Base-by-base conservation (phyloP, 768 basidiomycete genomes). In the Suillus americanus region DNA sequence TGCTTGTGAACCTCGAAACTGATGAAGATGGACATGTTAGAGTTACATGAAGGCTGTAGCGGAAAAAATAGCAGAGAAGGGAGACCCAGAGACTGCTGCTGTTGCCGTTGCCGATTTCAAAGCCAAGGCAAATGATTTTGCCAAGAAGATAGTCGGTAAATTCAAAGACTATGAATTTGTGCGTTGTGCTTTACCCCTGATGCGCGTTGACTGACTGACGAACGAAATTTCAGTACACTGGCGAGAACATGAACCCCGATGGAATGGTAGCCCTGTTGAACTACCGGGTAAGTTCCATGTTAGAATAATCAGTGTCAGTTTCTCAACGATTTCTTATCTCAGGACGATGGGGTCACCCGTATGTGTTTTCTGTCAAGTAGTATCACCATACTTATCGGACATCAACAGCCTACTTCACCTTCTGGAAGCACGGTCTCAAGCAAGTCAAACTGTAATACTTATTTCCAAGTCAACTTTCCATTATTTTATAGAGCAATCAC, bases 91-190 rank as follows among this genome's bases (percentile, higher is more conserved):
- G 6, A 6, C 6, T 35, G 35, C 35, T 8, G 37, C 37, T 13
- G 89, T 86, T 0, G 83, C 84, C 8, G 89, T 95, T 35, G 76
- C 79, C 2, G 84, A 75, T n/a, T 99, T 99, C 76, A 93, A 99
- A 81, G 89, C 89, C 75, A 87, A 83, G 25, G 97, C 97, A 14
- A 68, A 77, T 59, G 79, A 78, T 3, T 94, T 84, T 72, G 94
- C 88, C 62, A 98, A 98, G 85, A 97, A 95, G 78, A 81, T 99
- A 65, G 78, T 97, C 30, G 85, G 80, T 63, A 92, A 92, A 75
- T 92, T 99, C 85, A 94, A 95, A 72, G 90, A 99, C 76, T 97
- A 84, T 74, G 95, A 98, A 80, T 97, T 98, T 77, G 91, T 94
- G 65, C 68, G 90, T 77, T 16, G 45, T 33, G 25, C 2, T 35